Evolutionary conservation across 805 yeast genomes (phyloP).

Genomic region (Yarrowia porcina): DNA sequence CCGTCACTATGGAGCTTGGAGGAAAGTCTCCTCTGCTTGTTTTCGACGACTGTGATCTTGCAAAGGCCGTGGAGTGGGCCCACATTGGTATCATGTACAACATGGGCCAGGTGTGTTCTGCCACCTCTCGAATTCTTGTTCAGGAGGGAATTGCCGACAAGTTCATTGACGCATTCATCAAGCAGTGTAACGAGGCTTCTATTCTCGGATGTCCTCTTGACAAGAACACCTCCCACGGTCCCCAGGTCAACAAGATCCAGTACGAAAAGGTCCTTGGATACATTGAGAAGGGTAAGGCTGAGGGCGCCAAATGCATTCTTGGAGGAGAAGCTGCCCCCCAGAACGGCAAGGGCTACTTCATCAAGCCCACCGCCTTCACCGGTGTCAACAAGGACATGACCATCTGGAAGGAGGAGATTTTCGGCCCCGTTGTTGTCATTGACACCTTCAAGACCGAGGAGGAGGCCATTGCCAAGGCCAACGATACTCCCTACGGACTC

Average conservation of each 20-base stretch:
- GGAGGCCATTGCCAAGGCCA: conserved; percentile 74
- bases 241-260: conserved; percentile 83
- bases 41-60: conserved; percentile 79
- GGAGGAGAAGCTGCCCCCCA: conserved; percentile 72
- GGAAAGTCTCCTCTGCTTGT: conserved; percentile 94
- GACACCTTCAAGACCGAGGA: conserved; percentile 78
- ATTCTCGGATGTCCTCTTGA: conserved; percentile 85
- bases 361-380: conserved; percentile 77
- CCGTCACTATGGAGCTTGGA: conserved; percentile 91
- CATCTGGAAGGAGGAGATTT: conserved; percentile 85
- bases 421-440: conserved; percentile 89
- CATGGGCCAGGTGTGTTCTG: conserved; percentile 95
- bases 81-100: conserved; percentile 84
- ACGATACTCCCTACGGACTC: conserved; percentile 73
- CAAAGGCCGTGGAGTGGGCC: conserved; percentile 70
- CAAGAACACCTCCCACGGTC: conserved; percentile 78
- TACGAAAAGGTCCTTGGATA: conserved; percentile 71
- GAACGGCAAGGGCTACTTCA: conserved; percentile 44
- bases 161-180: conserved; percentile 58
- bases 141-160: conserved; percentile 82
- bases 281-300: conserved; percentile 71
- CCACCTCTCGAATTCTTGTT: conserved; percentile 87
- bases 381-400: conserved; percentile 71
- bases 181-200: conserved; percentile 46
- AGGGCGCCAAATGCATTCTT: conserved; percentile 77